Base-by-base conservation (phyloP, 1,284 basidiomycete genomes). In the Trichosporon coremiiforme region DNA sequence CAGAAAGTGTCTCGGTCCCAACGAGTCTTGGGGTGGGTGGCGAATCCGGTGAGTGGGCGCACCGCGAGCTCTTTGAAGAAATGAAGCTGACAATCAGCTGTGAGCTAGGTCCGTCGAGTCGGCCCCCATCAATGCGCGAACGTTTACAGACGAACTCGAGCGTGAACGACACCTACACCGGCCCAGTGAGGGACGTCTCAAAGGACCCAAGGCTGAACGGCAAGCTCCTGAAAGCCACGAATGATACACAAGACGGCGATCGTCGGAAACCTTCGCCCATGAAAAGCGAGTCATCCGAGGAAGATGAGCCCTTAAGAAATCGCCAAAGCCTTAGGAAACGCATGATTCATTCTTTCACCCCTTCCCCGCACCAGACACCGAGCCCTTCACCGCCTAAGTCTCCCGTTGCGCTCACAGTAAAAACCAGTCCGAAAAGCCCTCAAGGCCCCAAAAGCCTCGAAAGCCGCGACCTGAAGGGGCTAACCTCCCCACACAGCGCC, bases 1-100 rank as follows among this genome's bases (percentile, higher is more conserved):
- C 1, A 64, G 65, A 0, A 33, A 10, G 5, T 22, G 25, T 3
- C 65, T 66, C 9, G 65, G 22, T 0, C 9, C 7, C 3, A 12
- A 17, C 1, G 60, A 66, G 22, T 10, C 63, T n/a, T 70, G 65
- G 36, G 68, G 65, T 15, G 65, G 65, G 5, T 69, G 68, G 68
- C 55, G 45, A 20, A 47, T 69, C 2, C 22, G 25, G 57, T 63
- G n/a, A 25, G 65, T 69, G 1, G 25, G 22, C 22, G 6, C 12
- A 7, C 31, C 17, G 8, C 15, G 22, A n/a, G 12, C 2, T 10
- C 29, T 8, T n/a, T n/a, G n/a, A n/a, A n/a, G n/a, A n/a, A n/a
- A 62, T 12, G 20, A 62, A 31, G 13, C 33, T 35, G 20, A 62
- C 57, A 2, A 2, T n/a, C 33, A 38, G 62, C 7, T 36, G 33